Percentiles rank a stretch among this genome's conserved stretches.
Conservation (phyloP, 495 filamentous ascomycete species). For the Thermothielavioides terrestris region DNA sequence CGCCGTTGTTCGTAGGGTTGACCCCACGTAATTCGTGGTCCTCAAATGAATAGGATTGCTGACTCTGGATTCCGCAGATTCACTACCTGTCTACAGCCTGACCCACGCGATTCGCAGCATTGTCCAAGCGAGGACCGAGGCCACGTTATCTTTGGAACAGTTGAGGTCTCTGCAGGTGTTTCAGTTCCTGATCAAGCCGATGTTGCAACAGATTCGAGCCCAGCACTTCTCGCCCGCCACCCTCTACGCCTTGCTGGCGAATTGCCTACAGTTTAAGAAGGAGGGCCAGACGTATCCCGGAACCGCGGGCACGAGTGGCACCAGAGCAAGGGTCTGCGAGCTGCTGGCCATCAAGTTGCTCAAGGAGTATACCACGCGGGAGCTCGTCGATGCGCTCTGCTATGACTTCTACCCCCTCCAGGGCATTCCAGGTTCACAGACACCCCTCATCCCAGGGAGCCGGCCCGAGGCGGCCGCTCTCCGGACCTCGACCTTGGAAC, state of each 20-base stretch:
- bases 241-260: constrained; percentile 82
- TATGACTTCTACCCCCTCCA: constrained; percentile 94
- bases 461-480: constrained; percentile 44
- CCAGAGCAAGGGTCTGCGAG: constrained; percentile 79
- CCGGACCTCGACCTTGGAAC: constrained; percentile 79
- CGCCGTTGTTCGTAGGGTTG: not conserved
- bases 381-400: constrained; percentile 83
- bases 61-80: constrained; percentile 20
- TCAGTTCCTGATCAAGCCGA: constrained; percentile 87
- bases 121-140: constrained; percentile 75
- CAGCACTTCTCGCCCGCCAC: constrained; percentile 79
- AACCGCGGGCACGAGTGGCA: constrained; percentile 71
- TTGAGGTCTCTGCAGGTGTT: constrained; percentile 89
- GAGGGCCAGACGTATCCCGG: constrained; percentile 73
- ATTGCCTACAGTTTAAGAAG: constrained; percentile 86
- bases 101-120: constrained; percentile 81
- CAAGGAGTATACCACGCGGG: constrained; percentile 77
- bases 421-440: constrained; percentile 46
- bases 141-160: constrained; percentile 91
- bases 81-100: constrained; percentile 77
- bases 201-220: constrained; percentile 69
- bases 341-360: constrained; percentile 84
- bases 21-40: not conserved
- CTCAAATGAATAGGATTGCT: constrained; percentile 6
- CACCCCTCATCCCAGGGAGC: constrained; percentile 29